Conservation (phyloP, 225 moss, liverwort and hornwort species). For the Anthoceros angustus region DNA sequence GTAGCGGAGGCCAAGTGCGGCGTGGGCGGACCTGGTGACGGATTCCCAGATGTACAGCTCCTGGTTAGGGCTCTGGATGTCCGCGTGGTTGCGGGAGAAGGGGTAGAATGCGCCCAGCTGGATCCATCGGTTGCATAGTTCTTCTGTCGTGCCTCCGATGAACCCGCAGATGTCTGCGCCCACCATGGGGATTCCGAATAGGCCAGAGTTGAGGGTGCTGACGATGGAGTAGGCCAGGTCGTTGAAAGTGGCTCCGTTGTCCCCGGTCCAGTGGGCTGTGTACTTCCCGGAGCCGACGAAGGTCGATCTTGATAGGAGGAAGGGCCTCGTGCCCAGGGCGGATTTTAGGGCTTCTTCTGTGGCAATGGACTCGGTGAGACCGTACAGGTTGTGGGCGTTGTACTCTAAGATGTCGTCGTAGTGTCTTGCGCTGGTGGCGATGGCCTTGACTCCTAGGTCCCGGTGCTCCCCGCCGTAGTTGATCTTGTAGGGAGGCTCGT, state of each 20-base stretch:
- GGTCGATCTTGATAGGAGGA: constrained; percentile 54
- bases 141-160: constrained; percentile 49
- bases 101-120: constrained; percentile 73
- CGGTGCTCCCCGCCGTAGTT: constrained; percentile 22
- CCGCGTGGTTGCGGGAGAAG: constrained; percentile 51
- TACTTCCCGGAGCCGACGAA: constrained; percentile 64
- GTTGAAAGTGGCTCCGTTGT: constrained; percentile 62
- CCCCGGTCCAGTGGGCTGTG: constrained; percentile 83
- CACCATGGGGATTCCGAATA: constrained; percentile 77
- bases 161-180: constrained; percentile 81
- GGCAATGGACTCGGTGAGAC: constrained; percentile 46
- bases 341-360: constrained; percentile 38
- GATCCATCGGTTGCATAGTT: constrained; percentile 66
- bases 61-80: constrained; percentile 16
- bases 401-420: constrained; percentile 55
- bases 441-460: constrained; percentile 38
- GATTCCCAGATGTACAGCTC: constrained; percentile 60
- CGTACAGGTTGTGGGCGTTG: constrained; percentile 69
- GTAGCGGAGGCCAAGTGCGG: constrained; percentile 45
- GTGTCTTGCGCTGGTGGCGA: constrained; percentile 47
- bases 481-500: constrained; percentile 63
- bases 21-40: constrained; percentile 31
- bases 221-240: constrained; percentile 57
- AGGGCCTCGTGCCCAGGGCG: constrained; percentile 38
- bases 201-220: constrained; percentile 43